A percentile compares a stretch with the other conserved stretches of the same genome.
Conservation (phyloP, 148 eudicot species). For the Vaccinium corymbosum region DNA sequence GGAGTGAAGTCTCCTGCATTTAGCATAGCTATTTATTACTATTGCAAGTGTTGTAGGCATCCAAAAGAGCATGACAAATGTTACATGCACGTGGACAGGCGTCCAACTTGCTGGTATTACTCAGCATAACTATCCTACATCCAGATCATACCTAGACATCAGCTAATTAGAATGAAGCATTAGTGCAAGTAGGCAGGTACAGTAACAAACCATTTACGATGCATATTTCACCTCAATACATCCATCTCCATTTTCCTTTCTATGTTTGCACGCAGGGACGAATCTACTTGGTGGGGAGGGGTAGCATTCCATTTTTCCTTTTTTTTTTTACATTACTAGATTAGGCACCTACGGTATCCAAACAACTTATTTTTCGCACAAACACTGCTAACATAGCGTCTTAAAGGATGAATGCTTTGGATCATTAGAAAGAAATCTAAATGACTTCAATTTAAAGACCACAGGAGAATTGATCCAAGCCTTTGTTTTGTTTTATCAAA, state of each 20-base stretch:
- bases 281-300: too few relatives aligned
- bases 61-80: not conserved
- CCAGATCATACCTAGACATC: not conserved
- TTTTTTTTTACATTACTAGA: too few relatives aligned
- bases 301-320: too few relatives aligned
- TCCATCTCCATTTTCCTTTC: too few relatives aligned
- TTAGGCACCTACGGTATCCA: too few relatives aligned
- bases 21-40: not conserved
- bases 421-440: too few relatives aligned
- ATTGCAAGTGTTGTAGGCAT: not conserved
- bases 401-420: too few relatives aligned
- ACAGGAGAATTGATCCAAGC: too few relatives aligned
- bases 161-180: not conserved
- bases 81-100: not conserved
- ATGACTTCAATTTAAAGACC: too few relatives aligned
- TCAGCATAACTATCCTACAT: not conserved
- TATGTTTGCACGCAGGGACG: not conserved
- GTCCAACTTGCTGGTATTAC: not conserved
- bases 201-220: not conserved
- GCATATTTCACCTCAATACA: not conserved
- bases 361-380: too few relatives aligned
- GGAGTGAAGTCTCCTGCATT: not conserved
- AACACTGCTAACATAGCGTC: too few relatives aligned
- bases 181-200: not conserved
- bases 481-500: too few relatives aligned